Evolutionary conservation across 2,329 filamentous ascomycete species (phyloP).

Genomic region (Arthrobotrys conoides): DNA sequence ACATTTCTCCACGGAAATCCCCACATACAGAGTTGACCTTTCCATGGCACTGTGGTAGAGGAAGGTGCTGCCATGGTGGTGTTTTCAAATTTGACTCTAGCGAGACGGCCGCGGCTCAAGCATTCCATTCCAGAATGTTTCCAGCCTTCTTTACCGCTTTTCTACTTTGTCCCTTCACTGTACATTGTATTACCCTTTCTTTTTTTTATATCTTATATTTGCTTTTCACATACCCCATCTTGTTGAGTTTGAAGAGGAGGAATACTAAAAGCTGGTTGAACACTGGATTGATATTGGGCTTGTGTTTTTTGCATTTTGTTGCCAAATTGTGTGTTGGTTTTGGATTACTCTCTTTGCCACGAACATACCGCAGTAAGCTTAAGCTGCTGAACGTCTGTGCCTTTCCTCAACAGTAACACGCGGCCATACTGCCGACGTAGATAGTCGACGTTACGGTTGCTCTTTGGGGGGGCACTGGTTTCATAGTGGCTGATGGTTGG

Average conservation of each 20-base stretch:
- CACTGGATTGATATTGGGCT: neutral
- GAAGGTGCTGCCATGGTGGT: constrained; percentile 10
- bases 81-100: neutral
- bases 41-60: constrained; percentile 29
- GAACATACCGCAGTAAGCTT: neutral
- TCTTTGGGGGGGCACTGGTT: constrained; percentile 5
- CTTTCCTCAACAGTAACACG: neutral
- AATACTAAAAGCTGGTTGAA: constrained; percentile 19
- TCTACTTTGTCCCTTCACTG: neutral
- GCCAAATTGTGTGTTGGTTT: constrained; percentile 22
- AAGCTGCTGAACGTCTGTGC: constrained; percentile 18
- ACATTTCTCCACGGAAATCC: constrained; percentile 45
- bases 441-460: constrained; percentile 21
- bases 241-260: constrained; percentile 28
- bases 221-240: constrained; percentile 28
- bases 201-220: neutral
- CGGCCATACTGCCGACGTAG: constrained; percentile 32
- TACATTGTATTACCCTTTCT: neutral
- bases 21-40: constrained; percentile 28
- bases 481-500: constrained; percentile 29
- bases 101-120: neutral
- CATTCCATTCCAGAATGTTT: constrained; percentile 9
- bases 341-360: constrained; percentile 25
- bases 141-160: neutral
- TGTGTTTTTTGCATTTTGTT: constrained; percentile 6